Base-by-base conservation (phyloP, 2,329 filamentous ascomycete species). In the Nemania diffusa region DNA sequence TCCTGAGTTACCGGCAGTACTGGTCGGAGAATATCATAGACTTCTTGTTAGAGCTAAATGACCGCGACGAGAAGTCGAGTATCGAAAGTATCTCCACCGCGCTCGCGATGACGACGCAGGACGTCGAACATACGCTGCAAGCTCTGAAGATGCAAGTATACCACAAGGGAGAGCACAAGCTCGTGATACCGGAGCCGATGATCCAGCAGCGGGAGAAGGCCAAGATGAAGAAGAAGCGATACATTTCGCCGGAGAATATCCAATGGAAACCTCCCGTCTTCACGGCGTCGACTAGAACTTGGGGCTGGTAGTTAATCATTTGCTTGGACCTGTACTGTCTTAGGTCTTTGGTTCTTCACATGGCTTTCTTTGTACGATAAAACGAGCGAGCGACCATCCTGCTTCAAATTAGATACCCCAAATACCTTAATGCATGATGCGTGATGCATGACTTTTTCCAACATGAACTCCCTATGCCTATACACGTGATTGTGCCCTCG, bases 261-360 rank as follows among this genome's bases (percentile, higher is more conserved):
- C 91, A 94, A 75, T 99, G 96, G 96, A 98, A 97, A 80, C 95
- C 96, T 11, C 96, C 96, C 0, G 92, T 97, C 0, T 98, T 98
- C 77, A 94, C 91, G 27, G 94, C 95, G 0, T 92, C 92, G 15
- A 92, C 89, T 73, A 87, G 95, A 73, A 98, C 95, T 13, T 98
- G 96, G 96, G 97, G 94, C 68, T 98, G 95, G 95, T 97, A 83
- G 72, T 62, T 26, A 27, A 27, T 50, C 22, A 17, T 4, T 50
- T 8, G 8, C 7, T 8, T 8, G 20, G 9, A n/a, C 27, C 34
- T 32, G 15, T 17, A 32, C 29, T n/a, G 5, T 17, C 3, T 46
- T 13, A 6, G 24, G 20, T 27, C 29, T 26, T 37, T 20, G 37
- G 53, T 29, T 64, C 3, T 53, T 44, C 6, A 6, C 27, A 46